These are phyloP conservation scores for Rhodotorula sp. DNA, from an alignment of 1,284 basidiomycete genomes.

Conservation along the genomic window DNA sequence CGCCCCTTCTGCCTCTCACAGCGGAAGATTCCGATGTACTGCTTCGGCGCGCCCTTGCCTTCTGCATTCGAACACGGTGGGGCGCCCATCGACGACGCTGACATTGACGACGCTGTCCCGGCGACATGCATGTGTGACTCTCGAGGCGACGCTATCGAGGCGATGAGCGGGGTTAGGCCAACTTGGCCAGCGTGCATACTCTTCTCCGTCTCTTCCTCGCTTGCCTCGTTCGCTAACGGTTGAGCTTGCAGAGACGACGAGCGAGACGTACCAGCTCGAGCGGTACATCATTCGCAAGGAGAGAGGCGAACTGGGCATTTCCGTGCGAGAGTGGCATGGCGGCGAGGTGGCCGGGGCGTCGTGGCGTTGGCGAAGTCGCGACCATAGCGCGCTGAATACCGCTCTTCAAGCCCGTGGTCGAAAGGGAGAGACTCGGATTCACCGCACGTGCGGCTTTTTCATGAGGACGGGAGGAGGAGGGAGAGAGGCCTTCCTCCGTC, in stretches of 20 bases:
- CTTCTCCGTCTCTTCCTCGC: not conserved
- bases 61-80: not conserved
- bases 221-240: not conserved
- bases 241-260: constrained; percentile 54
- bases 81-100: constrained; percentile 3
- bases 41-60: constrained; percentile 21
- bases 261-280: constrained; percentile 75
- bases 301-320: constrained; percentile 44
- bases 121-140: constrained; percentile 96
- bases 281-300: constrained; percentile 68
- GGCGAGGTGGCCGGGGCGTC: constrained; percentile 60
- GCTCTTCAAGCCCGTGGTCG: no score
- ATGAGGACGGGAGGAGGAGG: no score
- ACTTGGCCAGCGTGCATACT: constrained; percentile 60
- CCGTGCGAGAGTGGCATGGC: constrained; percentile 47
- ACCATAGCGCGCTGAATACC: no score
- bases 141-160: constrained; percentile 72
- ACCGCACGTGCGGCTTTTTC: no score
- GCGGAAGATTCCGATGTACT: constrained; percentile 37
- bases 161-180: constrained; percentile 75
- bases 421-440: no score
- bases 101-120: constrained; percentile 70
- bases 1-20: not conserved
- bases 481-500: not conserved
- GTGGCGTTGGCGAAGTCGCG: not conserved